A percentile compares a stretch with the other conserved stretches of the same genome.
phyloP scores from a whole-genome alignment of 2,329 filamentous ascomycete species.

The Aspergillus pseudonomiae region DNA sequence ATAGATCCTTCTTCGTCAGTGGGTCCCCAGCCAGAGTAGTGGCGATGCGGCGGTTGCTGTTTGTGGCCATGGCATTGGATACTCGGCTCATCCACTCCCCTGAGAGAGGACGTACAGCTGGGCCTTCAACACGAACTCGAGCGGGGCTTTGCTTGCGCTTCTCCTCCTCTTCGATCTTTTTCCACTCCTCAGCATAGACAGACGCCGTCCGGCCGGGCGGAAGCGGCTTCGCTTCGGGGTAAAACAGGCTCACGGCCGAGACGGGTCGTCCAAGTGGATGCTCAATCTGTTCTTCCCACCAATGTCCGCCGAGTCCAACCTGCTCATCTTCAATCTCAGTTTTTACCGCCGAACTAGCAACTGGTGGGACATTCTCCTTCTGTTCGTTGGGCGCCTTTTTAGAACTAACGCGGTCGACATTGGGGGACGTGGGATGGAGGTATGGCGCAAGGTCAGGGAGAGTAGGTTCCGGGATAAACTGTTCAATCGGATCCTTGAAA shows the following conservation, averaged over 20 bases:
- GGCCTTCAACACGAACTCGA: constrained; percentile 30
- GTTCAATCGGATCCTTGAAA: constrained; percentile 17
- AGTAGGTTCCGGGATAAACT: not conserved
- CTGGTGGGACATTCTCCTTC: constrained; percentile 22
- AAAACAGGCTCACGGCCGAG: constrained; percentile 35
- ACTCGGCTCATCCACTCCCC: constrained; percentile 41
- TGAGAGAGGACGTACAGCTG: constrained; percentile 40
- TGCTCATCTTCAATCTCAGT: constrained; percentile 4
- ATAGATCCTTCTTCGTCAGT: constrained; percentile 39
- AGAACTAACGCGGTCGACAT: not conserved
- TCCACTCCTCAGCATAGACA: constrained; percentile 32
- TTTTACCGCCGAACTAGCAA: not conserved
- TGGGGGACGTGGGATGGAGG: constrained; percentile 10
- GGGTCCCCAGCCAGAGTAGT: constrained; percentile 39
- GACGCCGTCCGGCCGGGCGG: constrained; percentile 34
- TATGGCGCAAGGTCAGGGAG: constrained; percentile 16
- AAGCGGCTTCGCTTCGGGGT: constrained; percentile 23
- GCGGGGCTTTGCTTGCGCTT: constrained; percentile 22
- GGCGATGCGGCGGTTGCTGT: constrained; percentile 31
- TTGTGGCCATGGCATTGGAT: constrained; percentile 30
- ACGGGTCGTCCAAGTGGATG: constrained; percentile 29
- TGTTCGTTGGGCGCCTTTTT: constrained; percentile 9
- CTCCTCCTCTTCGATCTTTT: constrained; percentile 30
- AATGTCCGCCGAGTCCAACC: constrained; percentile 18
- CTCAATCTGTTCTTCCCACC: constrained; percentile 25